A percentile compares a stretch with the other conserved stretches of the same genome.
Evolutionary conservation across 176 grass and related monocot species (phyloP).

Genomic region (Eleusine coracana): DNA sequence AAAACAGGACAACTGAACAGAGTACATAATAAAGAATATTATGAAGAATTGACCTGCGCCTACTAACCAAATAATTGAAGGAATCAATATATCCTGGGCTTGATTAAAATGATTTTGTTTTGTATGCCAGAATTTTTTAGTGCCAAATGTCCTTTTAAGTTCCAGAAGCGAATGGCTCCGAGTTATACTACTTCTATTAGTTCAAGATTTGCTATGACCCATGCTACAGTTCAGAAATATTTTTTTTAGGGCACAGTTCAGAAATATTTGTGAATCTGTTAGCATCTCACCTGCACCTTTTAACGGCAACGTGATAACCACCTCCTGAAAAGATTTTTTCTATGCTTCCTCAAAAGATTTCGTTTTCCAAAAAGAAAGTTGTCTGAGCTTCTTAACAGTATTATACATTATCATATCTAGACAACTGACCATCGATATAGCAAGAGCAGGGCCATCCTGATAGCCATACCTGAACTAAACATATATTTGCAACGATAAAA

Average conservation of each 20-base stretch:
- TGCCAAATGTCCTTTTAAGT: slow-evolving; percentile 10
- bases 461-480: slow-evolving; percentile 5
- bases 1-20: not conserved
- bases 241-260: slow-evolving; percentile 23
- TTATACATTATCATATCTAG: slow-evolving; percentile 35
- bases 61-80: slow-evolving; percentile 15
- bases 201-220: slow-evolving; percentile 31
- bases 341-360: not conserved
- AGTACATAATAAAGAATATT: not conserved
- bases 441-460: slow-evolving; percentile 18
- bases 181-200: slow-evolving; percentile 5
- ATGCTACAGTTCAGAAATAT: slow-evolving; percentile 13
- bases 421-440: not conserved
- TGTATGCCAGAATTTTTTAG: not conserved
- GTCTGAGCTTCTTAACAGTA: slow-evolving; percentile 10
- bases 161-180: not conserved
- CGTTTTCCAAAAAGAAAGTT: slow-evolving; percentile 12
- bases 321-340: not conserved
- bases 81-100: slow-evolving; percentile 9
- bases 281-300: slow-evolving; percentile 6
- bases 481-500: not conserved
- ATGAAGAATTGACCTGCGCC: slow-evolving; percentile 14
- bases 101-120: not conserved
- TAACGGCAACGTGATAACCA: slow-evolving; percentile 33
- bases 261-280: slow-evolving; percentile 6